Percentiles rank a stretch among this genome's conserved stretches.
Evolutionary conservation across 805 yeast species (phyloP).

Genomic region (Pichia exigua): DNA sequence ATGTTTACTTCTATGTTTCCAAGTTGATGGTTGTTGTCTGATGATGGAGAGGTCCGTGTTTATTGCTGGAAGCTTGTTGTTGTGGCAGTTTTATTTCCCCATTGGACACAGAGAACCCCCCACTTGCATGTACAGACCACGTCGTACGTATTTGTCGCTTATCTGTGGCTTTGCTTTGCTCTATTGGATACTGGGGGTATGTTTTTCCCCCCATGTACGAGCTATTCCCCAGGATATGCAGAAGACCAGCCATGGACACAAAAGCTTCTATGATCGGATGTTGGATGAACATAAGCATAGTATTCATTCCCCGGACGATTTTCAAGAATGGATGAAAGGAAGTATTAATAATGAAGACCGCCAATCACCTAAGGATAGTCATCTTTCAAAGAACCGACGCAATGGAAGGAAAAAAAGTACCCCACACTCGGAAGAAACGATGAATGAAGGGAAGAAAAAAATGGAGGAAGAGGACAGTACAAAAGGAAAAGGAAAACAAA

Average conservation of each 20-base stretch:
- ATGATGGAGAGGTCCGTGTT: not conserved
- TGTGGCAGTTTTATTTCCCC: not conserved
- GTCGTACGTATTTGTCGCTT: not conserved
- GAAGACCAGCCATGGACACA: not conserved
- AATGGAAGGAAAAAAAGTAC: not conserved
- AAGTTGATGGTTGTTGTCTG: no score
- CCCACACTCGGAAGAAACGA: not conserved
- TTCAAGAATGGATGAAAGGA: not conserved
- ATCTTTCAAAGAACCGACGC: not conserved
- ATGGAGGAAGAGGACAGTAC: not conserved
- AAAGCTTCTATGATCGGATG: constrained; percentile 6
- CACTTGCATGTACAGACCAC: not conserved
- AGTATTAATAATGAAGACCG: not conserved
- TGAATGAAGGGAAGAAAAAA: not conserved
- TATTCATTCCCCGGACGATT: not conserved
- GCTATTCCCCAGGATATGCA: not conserved
- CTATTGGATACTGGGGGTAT: not conserved
- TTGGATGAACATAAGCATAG: not conserved
- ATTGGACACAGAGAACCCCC: not conserved
- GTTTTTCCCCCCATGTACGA: not conserved
- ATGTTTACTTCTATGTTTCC: not conserved
- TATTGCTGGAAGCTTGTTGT: no score
- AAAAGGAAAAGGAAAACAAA: not conserved
- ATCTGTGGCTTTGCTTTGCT: not conserved
- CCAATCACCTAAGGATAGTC: not conserved